Percentiles rank a stretch among this genome's conserved stretches.
These are phyloP conservation scores for Pythium pyrilobum DNA, from an alignment of 352 stramenopile genomes.

Conservation along the genomic window DNA sequence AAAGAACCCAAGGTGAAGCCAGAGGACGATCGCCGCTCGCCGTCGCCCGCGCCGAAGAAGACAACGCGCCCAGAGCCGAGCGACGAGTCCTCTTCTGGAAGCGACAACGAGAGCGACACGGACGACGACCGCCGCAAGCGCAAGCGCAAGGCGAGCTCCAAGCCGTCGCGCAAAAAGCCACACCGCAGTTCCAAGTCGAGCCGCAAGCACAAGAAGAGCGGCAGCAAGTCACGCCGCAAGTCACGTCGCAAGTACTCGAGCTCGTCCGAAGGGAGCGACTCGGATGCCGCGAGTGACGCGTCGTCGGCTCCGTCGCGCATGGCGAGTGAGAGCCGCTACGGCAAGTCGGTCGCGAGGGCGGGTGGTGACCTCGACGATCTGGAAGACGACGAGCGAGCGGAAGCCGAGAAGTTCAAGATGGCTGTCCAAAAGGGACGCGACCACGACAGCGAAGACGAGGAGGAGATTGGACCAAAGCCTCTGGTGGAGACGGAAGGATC, in stretches of 20 bases:
- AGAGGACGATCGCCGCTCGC: conserved; percentile 24
- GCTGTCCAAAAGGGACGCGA: conserved; percentile 68
- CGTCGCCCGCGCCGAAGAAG: conserved; percentile 22
- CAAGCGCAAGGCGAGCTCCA: conserved; percentile 31
- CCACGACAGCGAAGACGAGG: conserved; percentile 64
- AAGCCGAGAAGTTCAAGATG: conserved; percentile 87
- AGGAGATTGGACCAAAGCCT: conserved; percentile 85
- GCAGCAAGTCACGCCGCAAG: conserved; percentile 18
- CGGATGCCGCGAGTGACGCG: conserved; percentile 8
- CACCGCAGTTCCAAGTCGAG: conserved; percentile 24
- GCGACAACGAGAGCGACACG: conserved; percentile 22
- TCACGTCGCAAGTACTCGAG: conserved; percentile 14
- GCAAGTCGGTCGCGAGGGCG: not conserved
- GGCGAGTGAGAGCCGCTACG: not conserved
- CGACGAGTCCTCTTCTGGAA: conserved; percentile 14
- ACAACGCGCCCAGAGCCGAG: conserved; percentile 2
- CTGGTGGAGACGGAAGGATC: conserved; percentile 42
- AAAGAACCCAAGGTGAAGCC: conserved; percentile 39
- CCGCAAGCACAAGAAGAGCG: conserved; percentile 15
- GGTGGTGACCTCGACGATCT: conserved; percentile 21
- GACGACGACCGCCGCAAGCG: conserved; percentile 13
- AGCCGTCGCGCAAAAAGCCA: conserved; percentile 30
- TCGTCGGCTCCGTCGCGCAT: not conserved
- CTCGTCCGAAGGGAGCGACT: conserved; percentile 15
- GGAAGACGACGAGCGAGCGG: conserved; percentile 55